Evolutionary conservation across 345 rosid genomes (phyloP).

Genomic region (Laguncularia racemosa): DNA sequence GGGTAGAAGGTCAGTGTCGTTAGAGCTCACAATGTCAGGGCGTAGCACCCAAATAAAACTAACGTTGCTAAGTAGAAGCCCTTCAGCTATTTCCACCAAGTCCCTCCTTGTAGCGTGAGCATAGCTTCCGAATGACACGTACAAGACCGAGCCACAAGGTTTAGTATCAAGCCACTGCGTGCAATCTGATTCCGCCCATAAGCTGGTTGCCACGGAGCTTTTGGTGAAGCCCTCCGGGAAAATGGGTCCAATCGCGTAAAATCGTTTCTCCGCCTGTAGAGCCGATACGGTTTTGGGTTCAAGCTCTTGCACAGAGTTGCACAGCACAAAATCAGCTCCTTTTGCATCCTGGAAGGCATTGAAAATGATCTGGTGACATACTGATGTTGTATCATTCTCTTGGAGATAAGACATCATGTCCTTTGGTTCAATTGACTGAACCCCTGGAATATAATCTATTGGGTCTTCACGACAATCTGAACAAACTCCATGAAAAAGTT

Average conservation of each 20-base stretch:
- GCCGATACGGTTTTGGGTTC: conserved; percentile 47
- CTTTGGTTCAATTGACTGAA: conserved; percentile 40
- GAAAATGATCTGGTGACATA: conserved; percentile 54
- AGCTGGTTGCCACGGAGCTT: conserved; percentile 46
- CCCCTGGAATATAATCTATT: conserved; percentile 72
- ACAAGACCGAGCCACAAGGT: conserved; percentile 60
- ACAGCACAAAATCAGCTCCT: conserved; percentile 57
- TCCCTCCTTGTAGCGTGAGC: conserved; percentile 53
- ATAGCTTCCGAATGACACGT: conserved; percentile 72
- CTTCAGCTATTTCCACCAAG: conserved; percentile 52
- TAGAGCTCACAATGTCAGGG: conserved; percentile 68
- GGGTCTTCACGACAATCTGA: conserved; percentile 47
- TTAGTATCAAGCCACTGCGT: conserved; percentile 64
- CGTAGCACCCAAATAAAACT: conserved; percentile 82
- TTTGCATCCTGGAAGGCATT: conserved; percentile 46
- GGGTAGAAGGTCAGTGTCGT: conserved; percentile 47
- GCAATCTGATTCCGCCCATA: conserved; percentile 85
- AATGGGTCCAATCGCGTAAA: conserved; percentile 74
- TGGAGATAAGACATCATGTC: conserved; percentile 77
- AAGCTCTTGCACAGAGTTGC: conserved; percentile 67
- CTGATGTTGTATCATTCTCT: conserved; percentile 37
- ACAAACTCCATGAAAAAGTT: background rate
- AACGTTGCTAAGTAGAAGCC: conserved; percentile 43
- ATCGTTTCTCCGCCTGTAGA: conserved; percentile 30
- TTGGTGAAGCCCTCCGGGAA: conserved; percentile 39